Base-by-base conservation (phyloP, 2,329 filamentous ascomycete genomes). In the Tolypocladium tropicale region DNA sequence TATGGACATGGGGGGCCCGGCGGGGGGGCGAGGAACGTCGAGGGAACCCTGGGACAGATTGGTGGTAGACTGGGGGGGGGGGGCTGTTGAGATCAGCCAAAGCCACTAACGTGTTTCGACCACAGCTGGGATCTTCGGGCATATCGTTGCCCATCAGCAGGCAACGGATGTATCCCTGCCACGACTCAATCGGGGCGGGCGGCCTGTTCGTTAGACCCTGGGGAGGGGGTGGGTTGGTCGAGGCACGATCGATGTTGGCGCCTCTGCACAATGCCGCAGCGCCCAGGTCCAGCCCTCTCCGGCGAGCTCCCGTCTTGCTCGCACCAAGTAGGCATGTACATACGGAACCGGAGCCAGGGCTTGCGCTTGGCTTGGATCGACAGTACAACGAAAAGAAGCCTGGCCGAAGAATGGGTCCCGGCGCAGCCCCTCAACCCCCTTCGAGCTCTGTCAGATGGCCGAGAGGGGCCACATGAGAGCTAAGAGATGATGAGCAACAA, bases 71-170 rank as follows among this genome's bases (percentile, higher is more conserved):
- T 37, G 39, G 39, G 53, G 69, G 67, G 67, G 39, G 39, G 53
- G 69, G 67, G 67, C 68, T 70, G 64, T 68, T 66, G 64, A 67
- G 68, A 72, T 73, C 69, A 72, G 65, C 67, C 66, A 69, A 66
- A 65, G 67, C 64, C 69, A 65, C 70, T 72, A 72, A 72, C 66
- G 68, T 71, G 70, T 72, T 72, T 72, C 68, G 68, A 70, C 68
- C 67, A 62, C 66, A 71, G 71, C 67, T 64, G 63, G 67, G 60
- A 62, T 67, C 64, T 63, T 65, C 58, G 63, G 60, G 64, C 58
- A 65, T 58, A 61, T 64, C 63, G 32, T 56, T 10, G 34, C 28
- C n/a, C 51, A 55, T 46, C 25, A 52, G 54, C 48, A 55, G 57
- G 48, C 52, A 55, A 46, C 32, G 46, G 36, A 48, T 16, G 25